These are phyloP conservation scores for Akanthomyces muscarius DNA, from an alignment of 2,329 filamentous ascomycete genomes.

Conservation along the genomic window DNA sequence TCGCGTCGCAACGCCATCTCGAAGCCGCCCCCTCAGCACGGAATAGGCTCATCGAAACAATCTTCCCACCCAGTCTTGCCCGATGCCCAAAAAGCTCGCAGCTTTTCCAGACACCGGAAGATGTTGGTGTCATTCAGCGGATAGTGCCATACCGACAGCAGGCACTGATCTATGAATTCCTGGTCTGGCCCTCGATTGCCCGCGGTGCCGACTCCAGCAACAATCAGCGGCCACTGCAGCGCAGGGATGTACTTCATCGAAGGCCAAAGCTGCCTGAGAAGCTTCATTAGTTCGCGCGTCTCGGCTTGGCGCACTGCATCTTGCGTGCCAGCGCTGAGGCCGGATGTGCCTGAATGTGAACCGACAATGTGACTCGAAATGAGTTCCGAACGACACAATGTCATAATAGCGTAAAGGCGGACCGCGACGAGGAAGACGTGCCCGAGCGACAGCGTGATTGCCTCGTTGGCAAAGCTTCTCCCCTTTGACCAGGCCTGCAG, in stretches of 20 bases:
- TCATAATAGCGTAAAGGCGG: background rate
- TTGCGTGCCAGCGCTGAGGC: background rate
- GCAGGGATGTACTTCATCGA: background rate
- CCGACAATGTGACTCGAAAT: background rate
- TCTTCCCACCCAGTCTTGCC: background rate
- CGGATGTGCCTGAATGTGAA: background rate
- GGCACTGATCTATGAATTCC: background rate
- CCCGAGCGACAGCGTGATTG: background rate
- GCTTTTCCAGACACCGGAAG: background rate
- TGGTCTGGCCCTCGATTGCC: background rate
- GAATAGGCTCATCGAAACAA: background rate
- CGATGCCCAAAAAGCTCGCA: background rate
- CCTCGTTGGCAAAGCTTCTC: background rate
- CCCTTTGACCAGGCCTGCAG: background rate
- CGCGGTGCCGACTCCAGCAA: background rate
- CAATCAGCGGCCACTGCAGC: background rate
- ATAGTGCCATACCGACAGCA: background rate
- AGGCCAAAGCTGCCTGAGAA: background rate
- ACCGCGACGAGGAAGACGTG: background rate
- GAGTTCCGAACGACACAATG: background rate
- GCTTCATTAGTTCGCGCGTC: background rate
- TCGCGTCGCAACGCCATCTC: no score
- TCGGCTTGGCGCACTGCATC: background rate
- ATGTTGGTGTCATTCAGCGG: background rate
- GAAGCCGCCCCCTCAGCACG: background rate